Evolutionary conservation across 2,329 filamentous ascomycete species (phyloP), one percentile per base, ranked within the genome.

Genomic region (Verticillium albo-atrum): DNA sequence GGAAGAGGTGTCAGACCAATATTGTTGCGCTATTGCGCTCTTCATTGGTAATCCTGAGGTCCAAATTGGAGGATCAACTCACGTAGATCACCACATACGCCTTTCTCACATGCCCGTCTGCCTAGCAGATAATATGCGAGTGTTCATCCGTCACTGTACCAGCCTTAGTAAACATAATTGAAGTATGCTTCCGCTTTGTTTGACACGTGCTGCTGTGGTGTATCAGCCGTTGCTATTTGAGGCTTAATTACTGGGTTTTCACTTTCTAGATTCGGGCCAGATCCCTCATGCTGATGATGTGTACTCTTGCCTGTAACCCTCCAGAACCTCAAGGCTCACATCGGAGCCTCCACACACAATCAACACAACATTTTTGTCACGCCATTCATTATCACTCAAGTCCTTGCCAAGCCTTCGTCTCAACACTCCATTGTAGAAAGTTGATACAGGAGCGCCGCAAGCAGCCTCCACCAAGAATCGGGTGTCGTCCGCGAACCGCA

Each of bases 321-420:
- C 76, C 57, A 92, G 74, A 68, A 87, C 81, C 37, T 83, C 81
- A 61, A 89, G 71, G 2, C 83, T 85, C 35, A 91, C 82, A 69
- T 86, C 86, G 26, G 82, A 87, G 5, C 90, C 90, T 52, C 94
- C 94, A 68, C 94, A 98, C 6, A 97, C 86, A 26, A 96, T 81
- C 57, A 97, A 78, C 2, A 97, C 92, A 6, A 97, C 83, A 64
- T 90, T 91, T 70, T 86, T 89, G 60, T 82, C 76, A 0, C 79
- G 77, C 74, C 82, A 87, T 63, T 91, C 81, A 34, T 82, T 81
- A 34, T 85, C 83, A 1, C 73, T 72, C 56, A 83, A 55, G 0
- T 72, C 77, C 55, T 74, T 67, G 0, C 88, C 84, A 0, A 92
- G 75, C 10, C 85, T 75, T 65, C 80, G 78, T 68, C 87, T 82